phyloP scores from a whole-genome alignment of 768 basidiomycete genomes.

The Trametes cubensis region DNA sequence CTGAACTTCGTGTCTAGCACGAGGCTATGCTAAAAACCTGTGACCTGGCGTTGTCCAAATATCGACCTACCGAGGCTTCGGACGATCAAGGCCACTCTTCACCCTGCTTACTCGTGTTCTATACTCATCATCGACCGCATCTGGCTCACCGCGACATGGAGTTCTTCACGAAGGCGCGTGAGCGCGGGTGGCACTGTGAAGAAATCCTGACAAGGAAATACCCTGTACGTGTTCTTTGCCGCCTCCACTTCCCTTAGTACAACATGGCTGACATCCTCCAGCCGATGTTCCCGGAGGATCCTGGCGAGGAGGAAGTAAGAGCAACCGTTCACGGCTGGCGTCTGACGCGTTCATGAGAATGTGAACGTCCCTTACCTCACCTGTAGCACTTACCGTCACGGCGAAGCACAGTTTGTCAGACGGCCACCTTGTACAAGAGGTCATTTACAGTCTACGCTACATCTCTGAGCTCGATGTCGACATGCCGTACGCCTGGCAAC shows the following conservation, averaged over 20 bases:
- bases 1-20: conserved; percentile 52
- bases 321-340: conserved; percentile 87
- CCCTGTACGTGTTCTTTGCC: conserved; percentile 48
- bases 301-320: conserved; percentile 74
- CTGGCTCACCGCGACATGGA: conserved; percentile 80
- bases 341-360: conserved; percentile 40
- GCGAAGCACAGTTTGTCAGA: no score
- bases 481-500: neutral
- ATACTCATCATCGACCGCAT: conserved; percentile 86
- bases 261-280: conserved; percentile 30
- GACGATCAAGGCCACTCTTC: conserved; percentile 20
- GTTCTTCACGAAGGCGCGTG: conserved; percentile 71
- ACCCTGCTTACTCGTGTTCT: conserved; percentile 76
- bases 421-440: neutral
- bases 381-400: no score
- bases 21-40: conserved; percentile 79
- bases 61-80: neutral
- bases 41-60: conserved; percentile 40
- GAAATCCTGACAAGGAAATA: conserved; percentile 66
- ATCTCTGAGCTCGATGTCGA: neutral
- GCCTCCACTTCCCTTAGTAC: neutral
- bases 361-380: no score
- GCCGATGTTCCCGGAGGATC: conserved; percentile 92
- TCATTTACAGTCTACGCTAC: neutral
- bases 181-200: conserved; percentile 72